Evolutionary conservation across 1,284 basidiomycete genomes (phyloP), one percentile per base, ranked within the genome.

Genomic region (Marasmius oreades): DNA sequence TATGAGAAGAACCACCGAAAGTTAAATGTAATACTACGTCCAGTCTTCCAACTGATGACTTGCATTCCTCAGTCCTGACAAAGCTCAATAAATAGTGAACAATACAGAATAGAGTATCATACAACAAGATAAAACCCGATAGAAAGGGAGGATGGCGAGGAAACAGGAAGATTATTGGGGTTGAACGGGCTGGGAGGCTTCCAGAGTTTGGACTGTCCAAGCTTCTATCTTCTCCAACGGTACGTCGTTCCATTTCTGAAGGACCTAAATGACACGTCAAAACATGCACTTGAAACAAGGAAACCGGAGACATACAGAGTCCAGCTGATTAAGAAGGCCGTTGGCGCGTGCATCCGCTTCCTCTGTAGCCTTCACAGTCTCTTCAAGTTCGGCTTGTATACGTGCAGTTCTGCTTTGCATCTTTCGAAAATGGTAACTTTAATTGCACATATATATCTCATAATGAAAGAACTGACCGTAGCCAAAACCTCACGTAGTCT

Each of bases 191-290:
- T 73, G 75, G 6, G 78, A 59, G n/a, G 72, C 73, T 63, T 88
- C 85, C 6, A 77, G 75, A 2, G 77, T 77, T 63, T 82, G 77
- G 52, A 88, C 70, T 2, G 81, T 76, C 86, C 85, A 88, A 33
- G 76, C 71, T 54, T 83, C 79, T 18, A 88, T 79, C 24, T 86
- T 80, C 18, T 86, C 82, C 51, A 78, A 71, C 0, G 84, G 81
- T 4, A 86, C 64, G n/a, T 76, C 71, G 53, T 71, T 68, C 82
- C 85, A 88, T 56, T 74, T 75, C 7, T 72, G 68, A 47, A 77
- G 76, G 1, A 79, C 72, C 87, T 89, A 22, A 8, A 36, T 14
- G 47, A n/a, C 16, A 55, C 34, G 55, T 36, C 37, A 31, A 52
- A 34, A 34, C 43, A 56, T 28, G 47, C 16, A 3, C 18, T 0